phyloP scores from a whole-genome alignment of 176 grass and related monocot species.

The Puya raimondii region DNA sequence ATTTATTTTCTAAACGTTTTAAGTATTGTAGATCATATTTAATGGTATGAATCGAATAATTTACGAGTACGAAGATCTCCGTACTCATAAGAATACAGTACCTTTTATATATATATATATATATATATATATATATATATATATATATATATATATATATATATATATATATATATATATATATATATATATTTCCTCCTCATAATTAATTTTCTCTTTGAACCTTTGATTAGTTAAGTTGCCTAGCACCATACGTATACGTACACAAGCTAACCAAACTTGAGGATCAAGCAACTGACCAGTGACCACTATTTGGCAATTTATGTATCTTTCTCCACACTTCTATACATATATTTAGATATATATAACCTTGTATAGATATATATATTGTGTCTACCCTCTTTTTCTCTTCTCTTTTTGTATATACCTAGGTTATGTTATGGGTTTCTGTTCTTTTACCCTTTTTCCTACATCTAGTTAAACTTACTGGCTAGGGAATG shows the following conservation, averaged over 20 bases:
- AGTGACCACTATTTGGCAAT: constrained; percentile 34
- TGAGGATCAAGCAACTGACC: constrained; percentile 56
- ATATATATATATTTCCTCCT: too few species aligned
- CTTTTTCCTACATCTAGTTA: not conserved
- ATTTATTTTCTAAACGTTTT: too few species aligned
- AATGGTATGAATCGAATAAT: too few species aligned
- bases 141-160: too few species aligned
- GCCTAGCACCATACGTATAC: constrained; percentile 33
- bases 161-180: too few species aligned
- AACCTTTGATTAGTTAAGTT: not conserved
- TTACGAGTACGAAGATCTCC: too few species aligned
- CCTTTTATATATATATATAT: too few species aligned
- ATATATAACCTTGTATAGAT: not conserved
- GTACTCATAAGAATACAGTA: too few species aligned
- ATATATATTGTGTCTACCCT: too few species aligned
- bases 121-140: too few species aligned
- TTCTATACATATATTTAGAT: constrained; percentile 18
- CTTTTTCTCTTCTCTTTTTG: constrained; percentile 14
- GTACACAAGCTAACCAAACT: constrained; percentile 37
- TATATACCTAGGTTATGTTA: not conserved
- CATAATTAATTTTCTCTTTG: not conserved
- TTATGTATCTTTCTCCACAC: not conserved
- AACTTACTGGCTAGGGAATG: not conserved
- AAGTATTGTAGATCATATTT: too few species aligned
- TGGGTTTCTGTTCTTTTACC: constrained; percentile 5